Conservation (phyloP, 176 grass and related monocot species). For the Leersia perrieri region DNA sequence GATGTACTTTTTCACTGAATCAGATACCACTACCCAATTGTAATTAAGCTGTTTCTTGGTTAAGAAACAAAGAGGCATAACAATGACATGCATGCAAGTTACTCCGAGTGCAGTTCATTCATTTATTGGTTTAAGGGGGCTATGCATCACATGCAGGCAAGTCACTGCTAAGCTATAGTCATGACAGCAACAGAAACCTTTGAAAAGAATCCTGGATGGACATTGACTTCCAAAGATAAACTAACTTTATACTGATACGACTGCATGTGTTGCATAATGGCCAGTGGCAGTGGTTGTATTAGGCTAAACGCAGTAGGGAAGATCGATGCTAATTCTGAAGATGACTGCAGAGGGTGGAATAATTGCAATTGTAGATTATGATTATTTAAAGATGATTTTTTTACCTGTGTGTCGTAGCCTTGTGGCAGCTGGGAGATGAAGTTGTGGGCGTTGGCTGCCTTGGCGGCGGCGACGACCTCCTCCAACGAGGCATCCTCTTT, state of each 20-base stretch:
- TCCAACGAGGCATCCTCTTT: conserved; percentile 89
- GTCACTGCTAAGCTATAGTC: background rate
- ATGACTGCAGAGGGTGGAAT: too few species aligned
- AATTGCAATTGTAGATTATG: too few species aligned
- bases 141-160: background rate
- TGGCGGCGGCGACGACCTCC: conserved; percentile 62
- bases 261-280: background rate
- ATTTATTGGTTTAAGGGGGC: background rate
- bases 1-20: background rate
- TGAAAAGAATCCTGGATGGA: conserved; percentile 6
- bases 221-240: conserved; percentile 30
- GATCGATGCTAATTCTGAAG: background rate
- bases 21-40: background rate
- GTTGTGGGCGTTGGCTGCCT: conserved; percentile 91
- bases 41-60: background rate
- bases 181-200: background rate
- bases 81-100: background rate
- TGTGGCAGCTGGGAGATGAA: conserved; percentile 95
- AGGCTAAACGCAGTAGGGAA: background rate
- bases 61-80: background rate
- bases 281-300: background rate
- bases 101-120: background rate
- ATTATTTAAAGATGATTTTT: background rate
- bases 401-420: conserved; percentile 87
- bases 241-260: background rate